phyloP scores from a whole-genome alignment of 306 rosid species.

The Quercus rubra region DNA sequence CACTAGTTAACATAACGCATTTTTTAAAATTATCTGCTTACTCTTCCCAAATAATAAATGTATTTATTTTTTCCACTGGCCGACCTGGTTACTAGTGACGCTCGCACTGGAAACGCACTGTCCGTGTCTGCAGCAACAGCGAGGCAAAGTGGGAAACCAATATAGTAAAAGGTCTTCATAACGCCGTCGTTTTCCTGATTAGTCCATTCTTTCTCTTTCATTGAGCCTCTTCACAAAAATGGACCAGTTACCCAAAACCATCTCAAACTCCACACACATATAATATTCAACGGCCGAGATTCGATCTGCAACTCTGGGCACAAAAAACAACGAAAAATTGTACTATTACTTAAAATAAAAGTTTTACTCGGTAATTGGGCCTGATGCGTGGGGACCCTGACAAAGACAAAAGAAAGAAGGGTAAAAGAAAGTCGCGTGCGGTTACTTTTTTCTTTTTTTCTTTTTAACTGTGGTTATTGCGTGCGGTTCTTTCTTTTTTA shows the following conservation, averaged over 20 bases:
- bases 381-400: conserved; percentile 16
- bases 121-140: too few species aligned
- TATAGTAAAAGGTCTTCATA: too few species aligned
- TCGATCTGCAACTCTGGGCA: not conserved
- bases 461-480: not conserved
- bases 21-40: too few species aligned
- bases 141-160: too few species aligned
- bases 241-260: not conserved
- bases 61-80: too few species aligned
- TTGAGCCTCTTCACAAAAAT: not conserved
- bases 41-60: too few species aligned
- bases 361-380: not conserved
- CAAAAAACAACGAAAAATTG: not conserved
- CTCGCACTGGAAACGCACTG: too few species aligned
- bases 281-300: conserved; percentile 18
- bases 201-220: too few species aligned
- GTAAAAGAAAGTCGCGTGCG: conserved; percentile 32
- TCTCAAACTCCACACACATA: not conserved
- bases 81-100: too few species aligned
- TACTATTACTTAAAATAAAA: not conserved
- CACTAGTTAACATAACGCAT: too few species aligned
- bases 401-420: conserved; percentile 12
- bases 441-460: not conserved
- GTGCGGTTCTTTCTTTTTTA: not conserved
- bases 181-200: too few species aligned